Evolutionary conservation across 129 eudicot species (phyloP).

Genomic region (Deinandra increscens): DNA sequence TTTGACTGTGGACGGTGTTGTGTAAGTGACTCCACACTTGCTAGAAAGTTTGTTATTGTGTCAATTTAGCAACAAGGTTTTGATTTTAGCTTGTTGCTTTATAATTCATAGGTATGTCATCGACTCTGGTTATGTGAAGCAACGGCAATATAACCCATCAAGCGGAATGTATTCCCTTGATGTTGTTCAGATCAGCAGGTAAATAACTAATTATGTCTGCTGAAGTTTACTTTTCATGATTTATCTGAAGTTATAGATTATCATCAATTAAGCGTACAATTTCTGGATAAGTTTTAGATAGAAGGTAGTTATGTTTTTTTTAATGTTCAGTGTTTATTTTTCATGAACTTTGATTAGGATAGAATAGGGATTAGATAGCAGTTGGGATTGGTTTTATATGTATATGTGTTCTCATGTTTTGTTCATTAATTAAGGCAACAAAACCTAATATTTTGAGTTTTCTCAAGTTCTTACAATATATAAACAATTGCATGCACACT

Average conservation of each 20-base stretch:
- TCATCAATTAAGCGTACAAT: not conserved
- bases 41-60: not conserved
- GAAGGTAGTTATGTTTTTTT: not conserved
- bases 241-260: not conserved
- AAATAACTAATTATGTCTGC: not conserved
- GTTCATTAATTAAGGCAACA: not conserved
- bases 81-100: constrained; percentile 5
- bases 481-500: too few species aligned
- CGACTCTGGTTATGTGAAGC: constrained; percentile 98
- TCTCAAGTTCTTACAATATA: too few species aligned
- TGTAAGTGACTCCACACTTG: constrained; percentile 47
- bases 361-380: not conserved
- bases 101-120: constrained; percentile 68
- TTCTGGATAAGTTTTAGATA: not conserved
- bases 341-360: not conserved
- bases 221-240: not conserved
- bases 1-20: constrained; percentile 98
- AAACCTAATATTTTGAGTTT: not conserved
- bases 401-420: not conserved
- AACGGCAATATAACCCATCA: constrained; percentile 90
- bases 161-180: constrained; percentile 97
- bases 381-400: not conserved
- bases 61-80: not conserved
- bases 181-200: constrained; percentile 92
- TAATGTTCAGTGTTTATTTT: not conserved